Evolutionary conservation across 2,329 filamentous ascomycete species (phyloP).

Genomic region (Tolypocladium tundrense): DNA sequence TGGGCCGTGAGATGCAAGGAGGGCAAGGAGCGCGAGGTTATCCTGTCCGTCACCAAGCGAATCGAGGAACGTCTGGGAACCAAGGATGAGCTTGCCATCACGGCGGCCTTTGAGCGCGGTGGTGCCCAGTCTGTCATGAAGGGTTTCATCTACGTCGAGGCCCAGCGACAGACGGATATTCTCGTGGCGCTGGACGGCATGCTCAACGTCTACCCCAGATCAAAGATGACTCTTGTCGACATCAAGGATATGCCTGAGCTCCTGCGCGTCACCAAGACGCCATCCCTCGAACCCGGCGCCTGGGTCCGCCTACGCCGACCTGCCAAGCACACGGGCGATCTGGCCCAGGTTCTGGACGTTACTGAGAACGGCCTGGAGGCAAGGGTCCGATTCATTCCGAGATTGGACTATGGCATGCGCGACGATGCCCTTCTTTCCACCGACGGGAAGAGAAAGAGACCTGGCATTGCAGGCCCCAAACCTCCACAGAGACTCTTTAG

Average conservation of each 20-base stretch:
- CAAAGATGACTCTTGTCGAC: slow-evolving; percentile 78
- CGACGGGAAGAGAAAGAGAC: slow-evolving; percentile 73
- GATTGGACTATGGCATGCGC: slow-evolving; percentile 82
- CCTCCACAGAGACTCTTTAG: slow-evolving; percentile 89
- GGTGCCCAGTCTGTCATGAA: slow-evolving; percentile 71
- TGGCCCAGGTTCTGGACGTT: slow-evolving; percentile 86
- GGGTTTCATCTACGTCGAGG: slow-evolving; percentile 92
- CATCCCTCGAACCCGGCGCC: slow-evolving; percentile 72
- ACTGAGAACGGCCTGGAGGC: slow-evolving; percentile 89
- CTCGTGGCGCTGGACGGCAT: slow-evolving; percentile 73
- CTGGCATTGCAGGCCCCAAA: slow-evolving; percentile 48
- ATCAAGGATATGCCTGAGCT: slow-evolving; percentile 98
- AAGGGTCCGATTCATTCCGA: slow-evolving; percentile 76
- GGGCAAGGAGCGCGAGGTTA: slow-evolving; percentile 87
- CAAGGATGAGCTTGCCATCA: slow-evolving; percentile 74
- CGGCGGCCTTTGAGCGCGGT: slow-evolving; percentile 84
- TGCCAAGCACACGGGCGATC: slow-evolving; percentile 74
- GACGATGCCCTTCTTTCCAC: slow-evolving; percentile 52
- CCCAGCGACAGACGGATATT: slow-evolving; percentile 77
- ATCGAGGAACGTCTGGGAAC: slow-evolving; percentile 71
- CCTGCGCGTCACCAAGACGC: slow-evolving; percentile 79
- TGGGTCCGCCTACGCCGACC: slow-evolving; percentile 83
- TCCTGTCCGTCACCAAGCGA: slow-evolving; percentile 80
- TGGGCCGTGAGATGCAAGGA: slow-evolving; percentile 91
- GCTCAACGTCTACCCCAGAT: slow-evolving; percentile 80